Conservation (phyloP, 1,284 basidiomycete species). For the Cystobasidium sp. region DNA sequence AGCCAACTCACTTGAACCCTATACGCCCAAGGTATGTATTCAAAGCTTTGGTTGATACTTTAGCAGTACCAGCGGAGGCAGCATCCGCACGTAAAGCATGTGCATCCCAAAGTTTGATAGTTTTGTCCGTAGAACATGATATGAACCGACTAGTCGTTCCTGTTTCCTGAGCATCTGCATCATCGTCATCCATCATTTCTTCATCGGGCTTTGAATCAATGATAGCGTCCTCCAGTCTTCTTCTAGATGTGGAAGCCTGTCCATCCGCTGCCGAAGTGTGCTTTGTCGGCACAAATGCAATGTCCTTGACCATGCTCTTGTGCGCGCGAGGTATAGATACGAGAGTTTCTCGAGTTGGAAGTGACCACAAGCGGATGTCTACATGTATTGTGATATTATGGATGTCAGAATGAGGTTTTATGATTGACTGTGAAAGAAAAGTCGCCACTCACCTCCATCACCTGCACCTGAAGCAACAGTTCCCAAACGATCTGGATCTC, state of each 20-base stretch:
- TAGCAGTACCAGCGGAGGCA: conserved; percentile 50
- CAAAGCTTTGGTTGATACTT: conserved; percentile 62
- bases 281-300: conserved; percentile 66
- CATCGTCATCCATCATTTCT: conserved; percentile 47
- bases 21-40: conserved; percentile 79
- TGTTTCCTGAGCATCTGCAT: conserved; percentile 40
- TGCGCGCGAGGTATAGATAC: conserved; percentile 80
- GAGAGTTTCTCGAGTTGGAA: conserved; percentile 70
- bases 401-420: not conserved
- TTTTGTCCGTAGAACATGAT: conserved; percentile 89
- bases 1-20: conserved; percentile 74
- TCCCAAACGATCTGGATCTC: conserved; percentile 75
- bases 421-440: not conserved
- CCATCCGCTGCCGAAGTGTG: conserved; percentile 28
- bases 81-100: conserved; percentile 54
- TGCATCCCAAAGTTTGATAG: conserved; percentile 86
- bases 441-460: conserved; percentile 68
- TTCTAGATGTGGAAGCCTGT: conserved; percentile 30
- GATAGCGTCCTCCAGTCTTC: conserved; percentile 38
- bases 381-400: conserved; percentile 10
- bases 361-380: conserved; percentile 79
- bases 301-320: conserved; percentile 86
- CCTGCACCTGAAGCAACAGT: conserved; percentile 91
- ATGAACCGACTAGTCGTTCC: conserved; percentile 70
- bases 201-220: conserved; percentile 50